Conservation (phyloP, 495 filamentous ascomycete species). For the Thermothielavioides terrestris region DNA sequence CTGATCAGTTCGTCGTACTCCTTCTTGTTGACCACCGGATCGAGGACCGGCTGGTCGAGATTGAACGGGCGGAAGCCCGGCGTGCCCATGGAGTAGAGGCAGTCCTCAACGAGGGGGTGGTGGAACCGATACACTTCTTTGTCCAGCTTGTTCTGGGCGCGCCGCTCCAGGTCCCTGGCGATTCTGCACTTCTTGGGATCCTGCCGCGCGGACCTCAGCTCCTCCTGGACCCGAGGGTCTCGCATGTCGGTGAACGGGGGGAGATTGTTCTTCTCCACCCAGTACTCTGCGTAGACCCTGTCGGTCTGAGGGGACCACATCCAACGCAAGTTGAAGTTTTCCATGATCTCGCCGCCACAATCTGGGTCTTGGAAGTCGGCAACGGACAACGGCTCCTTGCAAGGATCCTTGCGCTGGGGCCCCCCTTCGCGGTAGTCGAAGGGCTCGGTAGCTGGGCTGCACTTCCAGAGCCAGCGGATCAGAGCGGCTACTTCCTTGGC, state of each 20-base stretch:
- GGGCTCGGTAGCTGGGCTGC: neutral
- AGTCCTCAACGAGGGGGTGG: neutral
- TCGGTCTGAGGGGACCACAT: neutral
- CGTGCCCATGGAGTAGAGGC: neutral
- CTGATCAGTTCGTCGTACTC: neutral
- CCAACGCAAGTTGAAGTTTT: neutral
- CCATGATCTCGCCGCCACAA: neutral
- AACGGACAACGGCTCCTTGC: neutral
- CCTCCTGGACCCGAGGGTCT: neutral
- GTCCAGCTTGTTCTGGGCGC: neutral
- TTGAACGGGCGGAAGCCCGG: neutral
- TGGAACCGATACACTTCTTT: neutral
- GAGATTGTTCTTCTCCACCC: neutral
- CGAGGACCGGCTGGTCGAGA: neutral
- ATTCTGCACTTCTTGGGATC: neutral
- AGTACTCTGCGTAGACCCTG: neutral
- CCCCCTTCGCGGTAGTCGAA: constrained; percentile 14
- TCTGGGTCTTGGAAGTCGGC: neutral
- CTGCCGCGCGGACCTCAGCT: neutral
- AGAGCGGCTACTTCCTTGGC: neutral
- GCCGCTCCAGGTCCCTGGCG: neutral
- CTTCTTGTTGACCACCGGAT: neutral
- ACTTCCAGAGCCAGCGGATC: neutral
- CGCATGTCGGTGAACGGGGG: neutral
- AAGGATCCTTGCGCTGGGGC: constrained; percentile 12